Percentiles rank a stretch among this genome's conserved stretches.
phyloP scores from a whole-genome alignment of 805 yeast species.

The Wickerhamiella occidentalis region DNA sequence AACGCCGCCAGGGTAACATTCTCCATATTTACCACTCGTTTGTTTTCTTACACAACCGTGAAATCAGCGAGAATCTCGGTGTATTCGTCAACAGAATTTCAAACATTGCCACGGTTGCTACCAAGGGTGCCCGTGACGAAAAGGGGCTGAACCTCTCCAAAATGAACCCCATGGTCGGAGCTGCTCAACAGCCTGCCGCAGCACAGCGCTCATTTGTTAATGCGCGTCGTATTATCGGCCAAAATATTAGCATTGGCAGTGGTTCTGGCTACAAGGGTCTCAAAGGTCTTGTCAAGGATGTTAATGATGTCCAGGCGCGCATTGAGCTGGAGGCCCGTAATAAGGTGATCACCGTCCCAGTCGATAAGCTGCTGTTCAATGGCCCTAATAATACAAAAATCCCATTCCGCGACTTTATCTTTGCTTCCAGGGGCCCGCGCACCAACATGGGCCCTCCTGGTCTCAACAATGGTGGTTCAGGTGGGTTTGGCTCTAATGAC shows the following conservation, averaged over 20 bases:
- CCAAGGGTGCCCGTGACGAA: slow-evolving; percentile 60
- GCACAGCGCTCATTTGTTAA: slow-evolving; percentile 28
- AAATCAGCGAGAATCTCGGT: slow-evolving; percentile 75
- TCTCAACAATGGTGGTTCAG: background rate
- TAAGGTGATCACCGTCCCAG: slow-evolving; percentile 75
- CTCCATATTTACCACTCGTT: slow-evolving; percentile 72
- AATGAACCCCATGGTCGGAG: slow-evolving; percentile 67
- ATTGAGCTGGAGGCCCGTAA: slow-evolving; percentile 88
- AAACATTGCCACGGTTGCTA: slow-evolving; percentile 71
- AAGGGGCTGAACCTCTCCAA: slow-evolving; percentile 58
- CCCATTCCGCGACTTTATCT: slow-evolving; percentile 66
- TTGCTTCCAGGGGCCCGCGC: slow-evolving; percentile 11
- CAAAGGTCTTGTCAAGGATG: slow-evolving; percentile 85
- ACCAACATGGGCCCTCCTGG: slow-evolving; percentile 25
- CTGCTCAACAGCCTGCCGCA: slow-evolving; percentile 40
- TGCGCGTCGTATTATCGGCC: slow-evolving; percentile 44
- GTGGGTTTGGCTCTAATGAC: slow-evolving; percentile 1
- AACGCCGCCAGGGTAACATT: slow-evolving; percentile 77
- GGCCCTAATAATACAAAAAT: slow-evolving; percentile 43
- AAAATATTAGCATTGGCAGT: slow-evolving; percentile 71
- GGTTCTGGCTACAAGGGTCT: slow-evolving; percentile 92
- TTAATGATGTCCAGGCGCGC: slow-evolving; percentile 82
- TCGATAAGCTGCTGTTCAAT: slow-evolving; percentile 62
- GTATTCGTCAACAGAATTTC: slow-evolving; percentile 70
- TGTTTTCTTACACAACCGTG: slow-evolving; percentile 70